Conservation (phyloP, 345 rosid genomes). For the Aurinia saxatilis region DNA sequence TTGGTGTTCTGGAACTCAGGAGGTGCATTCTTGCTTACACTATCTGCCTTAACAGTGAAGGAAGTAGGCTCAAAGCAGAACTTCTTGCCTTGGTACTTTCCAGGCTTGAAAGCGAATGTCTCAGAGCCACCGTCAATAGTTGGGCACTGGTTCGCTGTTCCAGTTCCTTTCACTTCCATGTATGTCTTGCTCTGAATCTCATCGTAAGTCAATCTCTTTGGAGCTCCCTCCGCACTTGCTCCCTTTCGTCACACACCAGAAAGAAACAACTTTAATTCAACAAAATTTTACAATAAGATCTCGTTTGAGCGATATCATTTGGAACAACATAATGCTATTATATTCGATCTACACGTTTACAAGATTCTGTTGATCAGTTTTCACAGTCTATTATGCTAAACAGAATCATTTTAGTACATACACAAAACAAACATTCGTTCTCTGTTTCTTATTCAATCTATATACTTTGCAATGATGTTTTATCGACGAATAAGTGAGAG, state of each 20-base stretch:
- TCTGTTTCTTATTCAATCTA: neutral
- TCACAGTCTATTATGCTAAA: neutral
- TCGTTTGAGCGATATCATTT: no score
- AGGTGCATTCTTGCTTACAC: slow-evolving; percentile 72
- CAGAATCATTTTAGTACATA: no score
- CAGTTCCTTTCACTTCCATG: slow-evolving; percentile 92
- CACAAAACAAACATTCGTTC: neutral
- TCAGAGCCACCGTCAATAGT: slow-evolving; percentile 72
- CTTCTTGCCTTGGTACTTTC: slow-evolving; percentile 81
- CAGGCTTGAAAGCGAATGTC: slow-evolving; percentile 65
- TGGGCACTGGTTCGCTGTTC: slow-evolving; percentile 95
- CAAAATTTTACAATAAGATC: neutral
- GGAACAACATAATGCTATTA: no score
- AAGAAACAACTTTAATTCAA: neutral
- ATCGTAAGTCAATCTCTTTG: slow-evolving; percentile 82
- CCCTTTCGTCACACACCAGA: slow-evolving; percentile 38
- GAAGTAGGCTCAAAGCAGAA: slow-evolving; percentile 94
- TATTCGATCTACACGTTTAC: neutral
- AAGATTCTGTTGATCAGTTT: neutral
- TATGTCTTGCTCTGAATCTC: slow-evolving; percentile 97
- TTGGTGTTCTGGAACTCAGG: slow-evolving; percentile 90
- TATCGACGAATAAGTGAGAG: neutral
- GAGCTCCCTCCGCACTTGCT: slow-evolving; percentile 81
- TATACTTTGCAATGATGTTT: neutral
- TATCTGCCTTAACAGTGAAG: slow-evolving; percentile 90